phyloP scores from a whole-genome alignment of 2,329 filamentous ascomycete genomes.

The Neofusicoccum ribis region DNA sequence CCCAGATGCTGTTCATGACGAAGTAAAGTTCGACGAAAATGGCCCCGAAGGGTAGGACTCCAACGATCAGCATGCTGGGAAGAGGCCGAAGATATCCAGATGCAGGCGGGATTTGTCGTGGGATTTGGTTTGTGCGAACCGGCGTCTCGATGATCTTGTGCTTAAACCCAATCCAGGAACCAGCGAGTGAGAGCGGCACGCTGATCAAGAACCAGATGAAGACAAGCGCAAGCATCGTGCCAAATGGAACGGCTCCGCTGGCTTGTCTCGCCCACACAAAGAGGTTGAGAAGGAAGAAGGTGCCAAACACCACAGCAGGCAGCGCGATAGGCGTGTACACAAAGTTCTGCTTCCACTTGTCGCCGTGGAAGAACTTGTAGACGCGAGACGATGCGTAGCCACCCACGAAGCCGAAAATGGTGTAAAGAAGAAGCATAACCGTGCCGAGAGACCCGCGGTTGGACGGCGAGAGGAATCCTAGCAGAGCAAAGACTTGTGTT shows the following conservation, averaged over 20 bases:
- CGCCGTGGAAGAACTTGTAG: constrained; percentile 94
- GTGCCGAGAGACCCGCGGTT: constrained; percentile 93
- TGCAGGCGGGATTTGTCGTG: constrained; percentile 86
- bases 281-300: constrained; percentile 92
- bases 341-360: constrained; percentile 94
- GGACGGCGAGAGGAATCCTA: constrained; percentile 93
- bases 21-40: constrained; percentile 99
- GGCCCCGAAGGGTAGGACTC: constrained; percentile 89
- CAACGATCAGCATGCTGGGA: constrained; percentile 88
- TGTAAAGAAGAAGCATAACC: constrained; percentile 91
- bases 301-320: constrained; percentile 79
- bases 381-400: constrained; percentile 85
- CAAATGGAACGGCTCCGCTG: constrained; percentile 91
- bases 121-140: constrained; percentile 95
- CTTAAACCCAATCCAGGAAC: constrained; percentile 92
- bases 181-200: constrained; percentile 83
- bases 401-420: constrained; percentile 85
- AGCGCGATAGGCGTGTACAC: constrained; percentile 81
- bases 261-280: constrained; percentile 94
- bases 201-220: constrained; percentile 97
- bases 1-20: constrained; percentile 99
- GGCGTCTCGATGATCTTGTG: constrained; percentile 68
- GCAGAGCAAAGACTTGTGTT: constrained; percentile 70
- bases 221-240: constrained; percentile 92
- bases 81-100: constrained; percentile 81